Conservation (phyloP, 495 filamentous ascomycete genomes). For the Astrothelium subdiscretum region DNA sequence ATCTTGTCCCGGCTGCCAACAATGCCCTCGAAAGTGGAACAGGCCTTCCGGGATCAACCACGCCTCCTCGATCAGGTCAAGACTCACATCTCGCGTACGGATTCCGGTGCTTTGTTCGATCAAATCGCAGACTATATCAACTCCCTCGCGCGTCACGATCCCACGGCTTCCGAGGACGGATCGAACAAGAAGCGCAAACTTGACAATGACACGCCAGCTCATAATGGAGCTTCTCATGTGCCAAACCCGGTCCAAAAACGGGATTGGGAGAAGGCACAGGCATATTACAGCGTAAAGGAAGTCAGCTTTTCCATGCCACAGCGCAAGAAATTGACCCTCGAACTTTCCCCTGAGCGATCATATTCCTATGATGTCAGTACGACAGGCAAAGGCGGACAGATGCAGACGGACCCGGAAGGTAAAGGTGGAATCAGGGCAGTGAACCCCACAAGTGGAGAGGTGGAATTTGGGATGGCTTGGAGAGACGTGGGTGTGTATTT, state of each 20-base stretch:
- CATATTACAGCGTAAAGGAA: constrained; percentile 15
- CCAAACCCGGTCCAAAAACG: background rate
- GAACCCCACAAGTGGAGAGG: constrained; percentile 48
- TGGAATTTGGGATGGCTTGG: constrained; percentile 60
- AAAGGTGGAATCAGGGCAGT: constrained; percentile 55
- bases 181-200: constrained; percentile 17
- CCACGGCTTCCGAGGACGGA: background rate
- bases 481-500: constrained; percentile 56
- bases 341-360: constrained; percentile 33
- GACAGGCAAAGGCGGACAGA: constrained; percentile 3
- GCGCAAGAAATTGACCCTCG: constrained; percentile 82
- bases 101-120: background rate
- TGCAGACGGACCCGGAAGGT: constrained; percentile 18
- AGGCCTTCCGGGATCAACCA: background rate
- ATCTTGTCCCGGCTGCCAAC: background rate
- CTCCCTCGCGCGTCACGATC: background rate
- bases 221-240: background rate
- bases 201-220: background rate
- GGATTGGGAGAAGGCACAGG: background rate
- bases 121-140: constrained; percentile 9
- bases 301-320: constrained; percentile 45
- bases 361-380: background rate
- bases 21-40: background rate
- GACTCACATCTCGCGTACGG: background rate
- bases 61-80: background rate